Conservation (phyloP, 139 green algal genomes). For the Pleodorina starrii region DNA sequence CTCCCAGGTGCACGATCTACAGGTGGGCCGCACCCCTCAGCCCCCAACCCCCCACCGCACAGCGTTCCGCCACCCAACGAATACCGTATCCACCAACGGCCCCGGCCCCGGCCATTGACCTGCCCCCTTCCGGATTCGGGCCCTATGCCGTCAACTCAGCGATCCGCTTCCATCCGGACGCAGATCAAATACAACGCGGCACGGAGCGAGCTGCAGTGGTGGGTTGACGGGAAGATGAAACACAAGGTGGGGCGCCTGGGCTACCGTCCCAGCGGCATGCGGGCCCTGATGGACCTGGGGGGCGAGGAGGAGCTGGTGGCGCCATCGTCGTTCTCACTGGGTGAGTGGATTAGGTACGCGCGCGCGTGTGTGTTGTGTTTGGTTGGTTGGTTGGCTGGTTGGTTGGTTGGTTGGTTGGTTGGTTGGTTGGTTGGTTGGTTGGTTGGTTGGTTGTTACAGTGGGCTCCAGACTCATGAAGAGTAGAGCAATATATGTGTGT, state of each 20-base stretch:
- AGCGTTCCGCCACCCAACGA: background rate
- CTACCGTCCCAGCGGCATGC: background rate
- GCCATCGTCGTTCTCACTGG: background rate
- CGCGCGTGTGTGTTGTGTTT: background rate
- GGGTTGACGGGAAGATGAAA: conserved; percentile 6
- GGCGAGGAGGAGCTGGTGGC: background rate
- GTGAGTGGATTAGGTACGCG: background rate
- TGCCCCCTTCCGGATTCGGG: too few species aligned
- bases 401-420: background rate
- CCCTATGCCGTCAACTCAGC: background rate
- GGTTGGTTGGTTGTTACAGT: background rate
- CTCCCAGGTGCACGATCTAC: background rate
- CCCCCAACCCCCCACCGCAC: background rate
- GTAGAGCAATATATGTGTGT: background rate
- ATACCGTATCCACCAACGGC: background rate
- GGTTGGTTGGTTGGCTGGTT: background rate
- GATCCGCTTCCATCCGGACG: background rate
- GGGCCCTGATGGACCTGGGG: background rate
- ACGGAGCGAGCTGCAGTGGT: conserved; percentile 3
- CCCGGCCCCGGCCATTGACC: background rate
- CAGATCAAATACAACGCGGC: conserved; percentile 10
- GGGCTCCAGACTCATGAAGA: background rate
- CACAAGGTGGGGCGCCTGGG: background rate
- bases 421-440: background rate
- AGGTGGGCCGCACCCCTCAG: background rate